Conservation (phyloP, 257 asterid genomes). For the Galeopsis tetrahit region DNA sequence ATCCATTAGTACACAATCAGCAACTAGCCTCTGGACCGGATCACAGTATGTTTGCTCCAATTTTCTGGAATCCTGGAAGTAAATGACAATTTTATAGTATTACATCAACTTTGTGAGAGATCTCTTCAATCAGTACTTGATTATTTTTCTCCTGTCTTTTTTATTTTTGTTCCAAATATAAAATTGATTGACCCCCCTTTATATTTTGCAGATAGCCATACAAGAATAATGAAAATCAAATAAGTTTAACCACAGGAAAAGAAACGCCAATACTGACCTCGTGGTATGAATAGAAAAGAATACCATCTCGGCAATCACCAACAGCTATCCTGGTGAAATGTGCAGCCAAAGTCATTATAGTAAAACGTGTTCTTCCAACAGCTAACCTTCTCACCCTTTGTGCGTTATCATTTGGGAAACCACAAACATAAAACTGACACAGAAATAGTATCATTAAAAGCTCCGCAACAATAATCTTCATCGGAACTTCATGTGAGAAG, state of each 20-base stretch:
- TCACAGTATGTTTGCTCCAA: constrained; percentile 88
- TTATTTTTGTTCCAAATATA: constrained; percentile 16
- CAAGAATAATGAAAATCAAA: constrained; percentile 25
- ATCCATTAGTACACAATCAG: constrained; percentile 91
- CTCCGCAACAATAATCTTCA: constrained; percentile 31
- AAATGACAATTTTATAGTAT: constrained; percentile 25
- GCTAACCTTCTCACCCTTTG: constrained; percentile 73
- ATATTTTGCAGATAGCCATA: constrained; percentile 19
- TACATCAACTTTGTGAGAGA: constrained; percentile 11
- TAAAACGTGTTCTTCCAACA: constrained; percentile 78
- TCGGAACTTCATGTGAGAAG: constrained; percentile 31
- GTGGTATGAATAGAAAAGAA: constrained; percentile 81
- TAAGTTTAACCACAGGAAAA: constrained; percentile 24
- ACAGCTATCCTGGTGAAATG: constrained; percentile 94
- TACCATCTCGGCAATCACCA: constrained; percentile 98
- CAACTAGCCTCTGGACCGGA: constrained; percentile 94
- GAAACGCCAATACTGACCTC: constrained; percentile 62
- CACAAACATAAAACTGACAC: constrained; percentile 83
- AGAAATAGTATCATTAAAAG: constrained; percentile 31
- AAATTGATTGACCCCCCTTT: constrained; percentile 26
- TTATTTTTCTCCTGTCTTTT: neutral
- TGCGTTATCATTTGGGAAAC: constrained; percentile 73
- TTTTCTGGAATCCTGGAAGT: constrained; percentile 75
- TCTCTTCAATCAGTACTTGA: constrained; percentile 12
- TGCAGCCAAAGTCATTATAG: constrained; percentile 79